phyloP scores from a whole-genome alignment of 2,329 filamentous ascomycete species.

The Huntiella moniliformis region DNA sequence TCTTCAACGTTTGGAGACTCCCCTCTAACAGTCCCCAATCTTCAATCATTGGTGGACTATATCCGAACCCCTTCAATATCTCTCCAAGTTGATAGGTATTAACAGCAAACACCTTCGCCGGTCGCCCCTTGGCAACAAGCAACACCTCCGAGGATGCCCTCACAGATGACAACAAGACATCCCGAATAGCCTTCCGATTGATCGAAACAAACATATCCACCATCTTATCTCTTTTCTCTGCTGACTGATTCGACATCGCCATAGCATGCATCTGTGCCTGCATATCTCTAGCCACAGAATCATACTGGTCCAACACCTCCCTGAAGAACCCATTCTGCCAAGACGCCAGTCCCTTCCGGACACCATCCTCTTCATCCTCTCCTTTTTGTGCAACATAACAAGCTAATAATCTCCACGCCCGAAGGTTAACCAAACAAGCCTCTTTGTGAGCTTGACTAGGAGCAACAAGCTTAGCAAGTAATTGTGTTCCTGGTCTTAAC shows the following conservation, averaged over 20 bases:
- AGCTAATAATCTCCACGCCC: slow-evolving; percentile 43
- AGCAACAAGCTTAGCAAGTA: slow-evolving; percentile 40
- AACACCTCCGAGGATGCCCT: slow-evolving; percentile 33
- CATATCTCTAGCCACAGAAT: slow-evolving; percentile 35
- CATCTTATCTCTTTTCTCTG: slow-evolving; percentile 27
- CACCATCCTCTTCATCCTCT: slow-evolving; percentile 23
- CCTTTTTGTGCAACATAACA: slow-evolving; percentile 33
- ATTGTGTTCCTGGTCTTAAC: slow-evolving; percentile 31
- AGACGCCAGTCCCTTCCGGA: slow-evolving; percentile 25
- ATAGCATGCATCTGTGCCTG: slow-evolving; percentile 34
- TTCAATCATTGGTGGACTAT: slow-evolving; percentile 21
- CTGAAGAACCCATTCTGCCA: slow-evolving; percentile 41
- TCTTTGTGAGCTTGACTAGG: slow-evolving; percentile 45
- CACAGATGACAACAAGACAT: slow-evolving; percentile 31
- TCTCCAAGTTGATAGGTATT: slow-evolving; percentile 32
- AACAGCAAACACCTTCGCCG: slow-evolving; percentile 29
- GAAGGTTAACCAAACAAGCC: slow-evolving; percentile 44
- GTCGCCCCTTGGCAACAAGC: slow-evolving; percentile 25
- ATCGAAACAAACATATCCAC: slow-evolving; percentile 30
- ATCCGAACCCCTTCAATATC: slow-evolving; percentile 30
- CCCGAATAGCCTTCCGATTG: slow-evolving; percentile 34
- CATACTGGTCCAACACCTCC: slow-evolving; percentile 37
- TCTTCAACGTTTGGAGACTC: slow-evolving; percentile 27
- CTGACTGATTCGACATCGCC: slow-evolving; percentile 20
- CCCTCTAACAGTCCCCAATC: slow-evolving; percentile 29